phyloP scores from a whole-genome alignment of 2,329 filamentous ascomycete species.

The Hymenoscyphus fraxineus region DNA sequence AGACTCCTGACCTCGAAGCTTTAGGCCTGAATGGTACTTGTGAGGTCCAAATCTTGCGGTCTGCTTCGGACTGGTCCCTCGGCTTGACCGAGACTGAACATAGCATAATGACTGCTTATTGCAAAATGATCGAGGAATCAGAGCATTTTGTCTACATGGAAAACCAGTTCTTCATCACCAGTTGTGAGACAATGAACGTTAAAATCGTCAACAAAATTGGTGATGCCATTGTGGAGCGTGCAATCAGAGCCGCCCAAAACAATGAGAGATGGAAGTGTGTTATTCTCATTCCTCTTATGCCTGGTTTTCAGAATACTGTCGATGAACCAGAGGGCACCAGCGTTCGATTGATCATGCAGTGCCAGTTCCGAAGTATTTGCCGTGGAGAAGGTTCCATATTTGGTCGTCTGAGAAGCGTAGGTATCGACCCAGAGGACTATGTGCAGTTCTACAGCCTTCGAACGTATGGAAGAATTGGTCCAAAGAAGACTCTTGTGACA shows the following conservation, averaged over 20 bases:
- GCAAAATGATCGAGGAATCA: constrained; percentile 90
- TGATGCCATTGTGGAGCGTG: constrained; percentile 88
- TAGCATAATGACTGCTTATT: constrained; percentile 93
- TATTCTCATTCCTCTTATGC: constrained; percentile 90
- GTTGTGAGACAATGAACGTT: constrained; percentile 80
- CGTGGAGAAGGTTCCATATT: constrained; percentile 91
- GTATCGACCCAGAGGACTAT: constrained; percentile 90
- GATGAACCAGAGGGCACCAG: constrained; percentile 92
- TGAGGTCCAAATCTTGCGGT: constrained; percentile 92
- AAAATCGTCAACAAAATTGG: constrained; percentile 91
- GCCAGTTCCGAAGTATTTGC: constrained; percentile 93
- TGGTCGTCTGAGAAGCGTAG: constrained; percentile 70
- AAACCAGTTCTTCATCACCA: constrained; percentile 97
- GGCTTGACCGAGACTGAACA: constrained; percentile 85
- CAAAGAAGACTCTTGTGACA: constrained; percentile 77
- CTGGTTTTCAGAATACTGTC: constrained; percentile 97
- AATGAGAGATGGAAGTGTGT: constrained; percentile 87
- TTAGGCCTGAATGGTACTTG: constrained; percentile 90
- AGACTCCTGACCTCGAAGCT: constrained; percentile 76
- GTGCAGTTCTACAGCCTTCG: constrained; percentile 92
- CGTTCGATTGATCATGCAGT: constrained; percentile 92
- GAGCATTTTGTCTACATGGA: constrained; percentile 99
- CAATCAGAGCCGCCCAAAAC: constrained; percentile 77
- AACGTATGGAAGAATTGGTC: constrained; percentile 87
- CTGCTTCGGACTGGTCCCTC: constrained; percentile 85